Evolutionary conservation across 1,284 basidiomycete genomes (phyloP), one percentile per base, ranked within the genome.

Genomic region (Ustanciosporium gigantosporum): DNA sequence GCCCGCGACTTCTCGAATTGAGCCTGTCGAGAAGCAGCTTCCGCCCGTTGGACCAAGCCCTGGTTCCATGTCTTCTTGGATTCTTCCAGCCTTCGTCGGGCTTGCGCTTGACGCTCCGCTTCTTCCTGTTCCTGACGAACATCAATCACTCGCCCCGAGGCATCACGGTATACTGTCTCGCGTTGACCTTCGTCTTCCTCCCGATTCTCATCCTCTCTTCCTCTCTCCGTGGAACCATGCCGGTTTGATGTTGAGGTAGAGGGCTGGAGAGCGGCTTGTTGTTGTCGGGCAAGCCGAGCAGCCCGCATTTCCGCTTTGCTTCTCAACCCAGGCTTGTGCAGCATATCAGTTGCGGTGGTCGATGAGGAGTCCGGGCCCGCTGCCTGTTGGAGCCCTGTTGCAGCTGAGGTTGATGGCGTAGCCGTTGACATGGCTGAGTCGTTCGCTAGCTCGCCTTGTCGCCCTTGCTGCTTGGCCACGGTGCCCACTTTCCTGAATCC

Each of bases 161-260:
- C 81, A 78, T 98, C 94, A 75, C 95, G 91, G 79, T 98, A 95
- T 11, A 99, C 85, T 0, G 95, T 99, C 76, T 91, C 88, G 71
- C 91, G 87, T 6, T 43, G 46, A 2, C 85, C 19, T 55, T 52
- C 66, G 56, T 78, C 78, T 46, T 66, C 45, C 34, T 80, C 78
- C 5, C 71, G 66, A n/a, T 73, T 52, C 4, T 66, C 80, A 82
- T 85, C 80, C 11, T 35, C 8, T 19, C 9, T 19, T 35, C 32
- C 17, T 13, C 9, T 19, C 32, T 35, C 17, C 11, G n/a, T n/a
- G 27, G 27, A n/a, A n/a, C 27, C 27, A 31, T 16, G 36, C 31
- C 13, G 31, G 31, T 14, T n/a, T n/a, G n/a, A n/a, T n/a, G n/a
- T n/a, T n/a, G n/a, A n/a, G n/a, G n/a, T n/a, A n/a, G n/a, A n/a